Base-by-base conservation (phyloP, 805 yeast species). In the Candida endomychidarum region DNA sequence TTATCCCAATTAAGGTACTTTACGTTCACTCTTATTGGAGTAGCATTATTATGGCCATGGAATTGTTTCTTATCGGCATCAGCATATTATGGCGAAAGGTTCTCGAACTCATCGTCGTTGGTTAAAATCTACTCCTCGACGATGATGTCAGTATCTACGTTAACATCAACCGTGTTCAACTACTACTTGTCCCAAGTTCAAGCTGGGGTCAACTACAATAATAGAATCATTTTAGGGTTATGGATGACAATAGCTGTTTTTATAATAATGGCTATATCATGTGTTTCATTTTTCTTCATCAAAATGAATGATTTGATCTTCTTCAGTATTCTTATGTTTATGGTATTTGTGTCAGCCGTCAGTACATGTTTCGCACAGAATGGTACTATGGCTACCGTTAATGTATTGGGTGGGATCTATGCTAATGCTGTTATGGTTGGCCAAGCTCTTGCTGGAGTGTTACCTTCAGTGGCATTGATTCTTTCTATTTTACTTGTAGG, bases 371-470 rank as follows among this genome's bases (percentile, higher is more conserved):
- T 82, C 47, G 83, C 93, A 2, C 99, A 91, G 54, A 91, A 87
- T 53, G 97, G 97, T 9, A 74, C 86, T 7, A 80, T 90, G 80
- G 96, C 98, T 4, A 72, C 87, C 28, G 93, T 83, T 2, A 86
- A 86, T 52, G 78, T 83, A 1, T 70, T 80, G 55, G 90, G 93
- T 3, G 73, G 87, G 1, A 74, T 80, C 10, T 86, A 77, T 56
- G 90, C 95, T 8, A 96, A 93, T 54, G 95, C 86, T 0, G 84
- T 84, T 2, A 86, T 93, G 84, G 90, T 90, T 3, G 99, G 99
- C 1, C 96, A 91, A 60, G 96, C 96, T 0, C 67, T 91, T 12
- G 88, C 97, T 0, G 99, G 99, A 2, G 96, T 93, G 0, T 65
- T 91, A 24, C 98, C 99, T 2, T 80, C 96, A 0, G 56, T 85